A percentile compares a stretch with the other conserved stretches of the same genome.
phyloP scores from a whole-genome alignment of 1,284 basidiomycete genomes.

The Ganoderma leucocontextum region DNA sequence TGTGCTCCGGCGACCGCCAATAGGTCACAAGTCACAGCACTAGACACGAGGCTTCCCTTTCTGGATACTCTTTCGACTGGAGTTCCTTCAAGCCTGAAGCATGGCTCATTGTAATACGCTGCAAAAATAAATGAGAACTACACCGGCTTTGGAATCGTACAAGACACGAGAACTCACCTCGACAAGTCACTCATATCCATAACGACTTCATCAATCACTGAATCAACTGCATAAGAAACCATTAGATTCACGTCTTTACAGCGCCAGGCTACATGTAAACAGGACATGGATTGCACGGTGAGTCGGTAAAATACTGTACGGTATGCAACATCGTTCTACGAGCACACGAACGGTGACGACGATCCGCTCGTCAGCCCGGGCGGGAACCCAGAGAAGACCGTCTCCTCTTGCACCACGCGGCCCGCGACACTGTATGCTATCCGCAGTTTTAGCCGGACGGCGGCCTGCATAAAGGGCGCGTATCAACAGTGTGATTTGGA shows the following conservation, averaged over 20 bases:
- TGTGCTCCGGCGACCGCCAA: background rate
- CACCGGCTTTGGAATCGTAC: background rate
- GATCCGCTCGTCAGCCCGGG: conserved; percentile 65
- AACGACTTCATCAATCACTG: background rate
- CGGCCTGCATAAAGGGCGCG: conserved; percentile 59
- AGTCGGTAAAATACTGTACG: conserved; percentile 10
- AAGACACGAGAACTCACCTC: background rate
- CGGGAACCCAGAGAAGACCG: conserved; percentile 94
- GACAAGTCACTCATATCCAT: background rate
- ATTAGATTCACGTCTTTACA: conserved; percentile 18
- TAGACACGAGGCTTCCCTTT: conserved; percentile 9
- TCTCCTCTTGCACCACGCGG: conserved; percentile 87
- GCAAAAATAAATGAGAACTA: background rate
- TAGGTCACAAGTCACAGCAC: conserved; percentile 6
- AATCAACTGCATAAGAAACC: conserved; percentile 3
- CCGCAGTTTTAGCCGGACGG: conserved; percentile 86
- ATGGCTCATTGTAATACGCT: background rate
- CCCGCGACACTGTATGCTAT: conserved; percentile 81
- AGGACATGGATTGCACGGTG: conserved; percentile 13
- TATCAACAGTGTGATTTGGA: background rate
- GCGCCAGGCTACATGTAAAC: conserved; percentile 23
- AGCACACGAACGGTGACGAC: conserved; percentile 30
- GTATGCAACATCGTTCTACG: conserved; percentile 7
- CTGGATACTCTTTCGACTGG: background rate
- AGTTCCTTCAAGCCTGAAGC: background rate